Evolutionary conservation across 345 rosid species (phyloP).

Genomic region (Populus nigra): DNA sequence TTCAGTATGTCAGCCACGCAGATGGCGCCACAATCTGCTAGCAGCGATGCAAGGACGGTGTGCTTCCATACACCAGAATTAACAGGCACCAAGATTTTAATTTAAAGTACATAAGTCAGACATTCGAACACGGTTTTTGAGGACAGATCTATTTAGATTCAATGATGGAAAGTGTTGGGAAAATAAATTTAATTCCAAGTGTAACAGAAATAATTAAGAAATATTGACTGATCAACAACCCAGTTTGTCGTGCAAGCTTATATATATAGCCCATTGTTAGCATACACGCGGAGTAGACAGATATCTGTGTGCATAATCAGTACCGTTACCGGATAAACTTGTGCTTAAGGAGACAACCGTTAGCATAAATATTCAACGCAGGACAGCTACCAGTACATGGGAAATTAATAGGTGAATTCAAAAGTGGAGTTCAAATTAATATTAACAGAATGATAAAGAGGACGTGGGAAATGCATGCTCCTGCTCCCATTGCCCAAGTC

Average conservation of each 20-base stretch:
- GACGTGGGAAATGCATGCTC: slow-evolving; percentile 2
- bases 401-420: background rate
- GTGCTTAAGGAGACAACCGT: background rate
- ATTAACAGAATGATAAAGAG: background rate
- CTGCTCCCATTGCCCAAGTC: background rate
- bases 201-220: background rate
- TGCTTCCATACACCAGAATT: background rate
- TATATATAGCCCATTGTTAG: background rate
- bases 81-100: background rate
- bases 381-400: background rate
- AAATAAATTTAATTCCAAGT: background rate
- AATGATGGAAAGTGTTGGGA: background rate
- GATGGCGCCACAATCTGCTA: background rate
- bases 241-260: background rate
- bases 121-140: background rate
- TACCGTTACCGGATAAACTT: too few species aligned
- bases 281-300: background rate
- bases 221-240: background rate
- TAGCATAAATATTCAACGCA: background rate
- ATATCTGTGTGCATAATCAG: too few species aligned
- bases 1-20: too few species aligned
- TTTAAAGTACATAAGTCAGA: too few species aligned
- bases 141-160: background rate
- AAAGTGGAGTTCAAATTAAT: background rate
- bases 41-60: background rate